Evolutionary conservation across 2,329 filamentous ascomycete species (phyloP).

Genomic region (Cytospora schulzeri): DNA sequence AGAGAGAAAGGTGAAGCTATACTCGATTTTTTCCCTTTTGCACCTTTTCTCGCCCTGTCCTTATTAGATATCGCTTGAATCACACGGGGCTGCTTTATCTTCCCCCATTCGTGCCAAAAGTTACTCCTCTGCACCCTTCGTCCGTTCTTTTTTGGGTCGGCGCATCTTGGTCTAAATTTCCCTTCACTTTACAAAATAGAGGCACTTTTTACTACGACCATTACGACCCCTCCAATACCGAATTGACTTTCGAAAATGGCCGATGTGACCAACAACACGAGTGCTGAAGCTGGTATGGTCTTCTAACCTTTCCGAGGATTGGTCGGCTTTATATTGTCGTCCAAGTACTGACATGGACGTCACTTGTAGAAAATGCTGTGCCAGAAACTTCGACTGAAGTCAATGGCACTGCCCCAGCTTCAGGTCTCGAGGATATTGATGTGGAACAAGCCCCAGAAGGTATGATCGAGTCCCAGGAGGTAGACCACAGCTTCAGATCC

Average conservation of each 20-base stretch:
- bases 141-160: constrained; percentile 20
- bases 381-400: constrained; percentile 15
- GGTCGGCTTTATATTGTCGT: not conserved
- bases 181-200: not conserved
- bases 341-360: constrained; percentile 17
- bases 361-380: constrained; percentile 18
- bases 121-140: constrained; percentile 5
- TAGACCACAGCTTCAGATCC: not conserved
- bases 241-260: constrained; percentile 23
- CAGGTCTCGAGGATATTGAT: constrained; percentile 31
- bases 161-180: constrained; percentile 18
- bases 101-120: constrained; percentile 1
- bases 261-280: constrained; percentile 25
- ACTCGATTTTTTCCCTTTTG: constrained; percentile 16
- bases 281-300: constrained; percentile 21
- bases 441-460: constrained; percentile 38
- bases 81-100: constrained; percentile 14
- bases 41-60: constrained; percentile 14
- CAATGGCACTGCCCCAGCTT: constrained; percentile 26
- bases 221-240: not conserved
- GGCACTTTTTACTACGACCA: constrained; percentile 4
- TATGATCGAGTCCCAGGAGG: constrained; percentile 34
- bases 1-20: constrained; percentile 8
- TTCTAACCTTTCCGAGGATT: not conserved
- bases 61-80: constrained; percentile 9